Evolutionary conservation across 441 rosid species (phyloP).

Genomic region (Manihot esculenta): DNA sequence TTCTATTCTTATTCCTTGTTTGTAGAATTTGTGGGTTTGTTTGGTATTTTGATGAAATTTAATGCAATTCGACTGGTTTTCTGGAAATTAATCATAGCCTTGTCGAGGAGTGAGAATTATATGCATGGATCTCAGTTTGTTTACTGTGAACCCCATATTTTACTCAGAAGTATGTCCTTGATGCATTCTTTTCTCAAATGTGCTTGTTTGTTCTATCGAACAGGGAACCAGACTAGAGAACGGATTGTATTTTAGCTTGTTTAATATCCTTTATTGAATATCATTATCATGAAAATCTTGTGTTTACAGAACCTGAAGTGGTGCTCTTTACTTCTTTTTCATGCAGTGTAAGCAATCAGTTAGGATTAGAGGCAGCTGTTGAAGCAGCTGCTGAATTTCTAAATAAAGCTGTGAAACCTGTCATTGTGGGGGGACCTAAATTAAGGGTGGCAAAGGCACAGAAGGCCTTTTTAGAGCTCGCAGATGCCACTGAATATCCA

Average conservation of each 20-base stretch:
- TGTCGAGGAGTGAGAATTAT: no score
- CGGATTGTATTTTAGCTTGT: not conserved
- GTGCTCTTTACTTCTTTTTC: conserved; percentile 1
- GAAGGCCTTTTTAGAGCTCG: conserved; percentile 50
- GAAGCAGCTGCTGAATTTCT: conserved; percentile 59
- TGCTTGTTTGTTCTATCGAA: not conserved
- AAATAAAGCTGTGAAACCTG: conserved; percentile 76
- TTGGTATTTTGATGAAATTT: not conserved
- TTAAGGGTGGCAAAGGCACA: conserved; percentile 54
- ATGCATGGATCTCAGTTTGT: not conserved
- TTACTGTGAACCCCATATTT: not conserved
- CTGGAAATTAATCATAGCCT: not conserved
- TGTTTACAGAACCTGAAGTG: not conserved
- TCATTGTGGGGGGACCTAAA: conserved; percentile 66
- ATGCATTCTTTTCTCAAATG: not conserved
- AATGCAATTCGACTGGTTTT: conserved; percentile 7
- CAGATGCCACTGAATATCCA: conserved; percentile 60
- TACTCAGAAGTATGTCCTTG: not conserved
- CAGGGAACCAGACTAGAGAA: not conserved
- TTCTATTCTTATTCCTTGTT: not conserved
- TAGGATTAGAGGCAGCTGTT: conserved; percentile 70
- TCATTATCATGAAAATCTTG: not conserved
- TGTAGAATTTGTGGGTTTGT: not conserved
- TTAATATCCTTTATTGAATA: not conserved
- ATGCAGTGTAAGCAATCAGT: conserved; percentile 54